phyloP scores from a whole-genome alignment of 2,329 filamentous ascomycete genomes.

The Phaeomoniella chlamydospora region DNA sequence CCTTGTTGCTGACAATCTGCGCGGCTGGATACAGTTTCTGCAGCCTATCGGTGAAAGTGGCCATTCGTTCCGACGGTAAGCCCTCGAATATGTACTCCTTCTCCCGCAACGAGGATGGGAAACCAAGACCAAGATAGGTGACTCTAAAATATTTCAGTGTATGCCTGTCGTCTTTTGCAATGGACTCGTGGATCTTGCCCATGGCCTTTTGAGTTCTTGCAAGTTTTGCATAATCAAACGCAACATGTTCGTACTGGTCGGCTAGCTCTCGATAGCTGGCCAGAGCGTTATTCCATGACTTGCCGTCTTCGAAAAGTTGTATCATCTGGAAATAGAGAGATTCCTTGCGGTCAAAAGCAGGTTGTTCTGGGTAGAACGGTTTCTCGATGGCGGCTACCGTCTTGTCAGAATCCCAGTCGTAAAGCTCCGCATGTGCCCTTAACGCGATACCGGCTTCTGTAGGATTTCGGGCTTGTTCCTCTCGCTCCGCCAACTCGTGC shows the following conservation, averaged over 20 bases:
- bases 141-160: constrained; percentile 85
- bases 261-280: constrained; percentile 82
- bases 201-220: constrained; percentile 81
- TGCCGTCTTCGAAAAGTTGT: constrained; percentile 85
- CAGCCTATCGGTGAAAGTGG: constrained; percentile 78
- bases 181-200: constrained; percentile 83
- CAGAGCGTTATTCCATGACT: constrained; percentile 67
- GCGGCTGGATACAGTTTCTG: constrained; percentile 80
- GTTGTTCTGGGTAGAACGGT: constrained; percentile 68
- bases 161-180: constrained; percentile 65
- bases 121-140: constrained; percentile 76
- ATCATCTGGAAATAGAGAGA: constrained; percentile 89
- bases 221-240: constrained; percentile 83
- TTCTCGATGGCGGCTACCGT: constrained; percentile 53
- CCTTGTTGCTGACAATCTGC: constrained; percentile 58
- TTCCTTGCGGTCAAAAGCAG: constrained; percentile 85
- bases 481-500: constrained; percentile 71
- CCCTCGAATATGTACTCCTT: constrained; percentile 91
- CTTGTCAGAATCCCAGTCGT: constrained; percentile 71
- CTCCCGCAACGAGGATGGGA: constrained; percentile 65
- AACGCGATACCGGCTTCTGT: constrained; percentile 82
- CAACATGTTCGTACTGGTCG: constrained; percentile 74
- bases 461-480: constrained; percentile 60
- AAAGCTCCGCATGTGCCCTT: constrained; percentile 79
- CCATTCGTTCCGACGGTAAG: constrained; percentile 58